Evolutionary conservation across 1,284 basidiomycete species (phyloP).

Genomic region (Serendipita sp.): DNA sequence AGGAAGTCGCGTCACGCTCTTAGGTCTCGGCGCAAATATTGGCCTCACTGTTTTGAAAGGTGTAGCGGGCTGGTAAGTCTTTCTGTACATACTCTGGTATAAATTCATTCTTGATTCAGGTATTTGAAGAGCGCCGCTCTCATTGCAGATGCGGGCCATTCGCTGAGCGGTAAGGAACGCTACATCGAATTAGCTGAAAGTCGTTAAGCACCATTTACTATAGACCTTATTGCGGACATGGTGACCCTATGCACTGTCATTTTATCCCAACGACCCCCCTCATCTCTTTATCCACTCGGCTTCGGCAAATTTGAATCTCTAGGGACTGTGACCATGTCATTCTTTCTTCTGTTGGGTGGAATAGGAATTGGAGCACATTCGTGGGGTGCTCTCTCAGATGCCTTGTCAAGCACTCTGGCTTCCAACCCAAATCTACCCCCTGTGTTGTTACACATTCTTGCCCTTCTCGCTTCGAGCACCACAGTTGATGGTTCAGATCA

Average conservation of each 20-base stretch:
- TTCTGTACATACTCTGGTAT: not conserved
- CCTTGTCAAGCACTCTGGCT: conserved; percentile 44
- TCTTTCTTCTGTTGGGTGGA: conserved; percentile 75
- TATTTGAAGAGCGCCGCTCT: conserved; percentile 73
- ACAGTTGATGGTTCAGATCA: conserved; percentile 13
- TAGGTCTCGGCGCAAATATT: conserved; percentile 80
- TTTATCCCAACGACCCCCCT: conserved; percentile 68
- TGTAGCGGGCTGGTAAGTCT: conserved; percentile 62
- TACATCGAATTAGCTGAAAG: not conserved
- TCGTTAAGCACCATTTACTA: not conserved
- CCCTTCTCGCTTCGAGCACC: conserved; percentile 19
- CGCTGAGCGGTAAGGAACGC: conserved; percentile 55
- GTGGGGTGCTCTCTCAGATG: conserved; percentile 61
- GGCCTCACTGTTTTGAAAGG: conserved; percentile 76
- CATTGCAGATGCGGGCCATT: conserved; percentile 90
- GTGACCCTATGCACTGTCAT: conserved; percentile 89
- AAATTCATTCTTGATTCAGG: conserved; percentile 14
- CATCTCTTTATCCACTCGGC: conserved; percentile 61
- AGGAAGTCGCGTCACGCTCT: conserved; percentile 70
- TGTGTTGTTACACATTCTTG: not conserved
- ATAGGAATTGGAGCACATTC: conserved; percentile 90
- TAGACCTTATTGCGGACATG: conserved; percentile 78
- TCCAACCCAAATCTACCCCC: conserved; percentile 30
- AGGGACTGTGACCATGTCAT: conserved; percentile 71
- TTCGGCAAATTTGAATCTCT: conserved; percentile 92